A percentile compares a stretch with the other conserved stretches of the same genome.
Conservation (phyloP, 192 early-diverging fungal genomes). For the Backusella mclennaniae region DNA sequence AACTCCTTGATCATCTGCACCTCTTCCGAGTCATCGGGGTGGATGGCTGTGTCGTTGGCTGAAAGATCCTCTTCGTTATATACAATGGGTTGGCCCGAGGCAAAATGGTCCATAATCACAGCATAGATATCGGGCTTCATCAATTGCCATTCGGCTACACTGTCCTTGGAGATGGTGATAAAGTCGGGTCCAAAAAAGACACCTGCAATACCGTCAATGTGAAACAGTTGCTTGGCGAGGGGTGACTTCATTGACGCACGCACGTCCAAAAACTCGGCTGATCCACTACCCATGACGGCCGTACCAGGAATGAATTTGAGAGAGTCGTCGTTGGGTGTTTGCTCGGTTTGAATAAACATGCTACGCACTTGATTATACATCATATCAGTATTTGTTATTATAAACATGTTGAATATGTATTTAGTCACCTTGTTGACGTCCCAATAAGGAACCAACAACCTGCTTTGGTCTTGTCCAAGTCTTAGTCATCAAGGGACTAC, state of each 20-base stretch:
- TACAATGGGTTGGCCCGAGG: constrained; percentile 81
- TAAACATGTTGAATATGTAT: background rate
- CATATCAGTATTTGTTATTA: background rate
- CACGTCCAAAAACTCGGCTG: constrained; percentile 81
- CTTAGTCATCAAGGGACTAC: constrained; percentile 14
- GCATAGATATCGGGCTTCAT: constrained; percentile 98
- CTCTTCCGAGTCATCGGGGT: constrained; percentile 82
- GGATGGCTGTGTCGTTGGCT: constrained; percentile 61
- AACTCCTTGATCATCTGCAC: constrained; percentile 99
- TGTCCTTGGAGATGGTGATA: constrained; percentile 91
- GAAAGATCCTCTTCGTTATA: constrained; percentile 48
- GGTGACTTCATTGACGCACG: constrained; percentile 81
- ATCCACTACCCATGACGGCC: constrained; percentile 69
- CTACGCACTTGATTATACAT: constrained; percentile 41
- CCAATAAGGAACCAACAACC: constrained; percentile 1
- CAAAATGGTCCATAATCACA: constrained; percentile 92
- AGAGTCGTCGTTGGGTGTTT: constrained; percentile 92
- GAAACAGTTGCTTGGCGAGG: constrained; percentile 86
- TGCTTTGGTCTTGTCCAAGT: background rate
- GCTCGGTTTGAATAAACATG: constrained; percentile 89
- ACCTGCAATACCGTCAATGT: constrained; percentile 87
- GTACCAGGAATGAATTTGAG: constrained; percentile 97
- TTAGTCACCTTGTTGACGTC: background rate
- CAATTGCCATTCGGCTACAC: constrained; percentile 90
- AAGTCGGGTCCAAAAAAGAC: constrained; percentile 95